Evolutionary conservation across 305 asterid species (phyloP), one percentile per base, ranked within the genome.

Genomic region (Nicotiana rustica): DNA sequence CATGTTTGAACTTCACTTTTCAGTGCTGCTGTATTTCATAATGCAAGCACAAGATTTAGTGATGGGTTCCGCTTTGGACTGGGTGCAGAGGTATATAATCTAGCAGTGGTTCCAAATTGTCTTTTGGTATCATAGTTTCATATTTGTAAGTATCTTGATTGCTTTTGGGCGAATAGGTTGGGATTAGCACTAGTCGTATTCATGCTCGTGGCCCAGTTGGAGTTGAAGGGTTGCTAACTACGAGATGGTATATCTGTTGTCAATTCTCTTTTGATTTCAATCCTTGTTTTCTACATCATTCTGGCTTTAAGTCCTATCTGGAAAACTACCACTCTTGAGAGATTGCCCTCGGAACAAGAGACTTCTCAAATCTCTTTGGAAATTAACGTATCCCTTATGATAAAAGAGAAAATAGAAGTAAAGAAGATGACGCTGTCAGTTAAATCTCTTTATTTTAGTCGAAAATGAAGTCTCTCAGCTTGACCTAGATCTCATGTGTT

Each of bases 141-240:
- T 52, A 75, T 52, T 15, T 52, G 14, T 75, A 35, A 14, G 47
- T 52, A 29, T 75, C 80, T 52, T 75, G 47, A 61, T 52, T 75
- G 65, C 38, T 73, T 66, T 59, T 87, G 80, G 44, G 84, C 81
- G 52, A 86, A 78, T 86, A 96, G 99, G 99, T 96, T 70, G 99
- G 99, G 67, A 92, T 95, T 67, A 96, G 99, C 86, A 96, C 98
- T 12, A 92, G 99, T 81, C 93, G 98, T 82, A 95, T 96, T 79
- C 99, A 96, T 87, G 99, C 99, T 31, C 98, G 99, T 84, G 99
- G 99, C 31, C 99, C 99, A 10, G 99, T 96, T 41, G 98, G 99
- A 59, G 99, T 96, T 81, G 99, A 96, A 89, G 99, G 98, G 73
- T 86, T 96, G 90, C 97, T 96, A 57, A 96, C 99, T 29, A 95